Evolutionary conservation across 1,139 yeast species (phyloP), one percentile per base, ranked within the genome.

Genomic region (Candida glucosophila): DNA sequence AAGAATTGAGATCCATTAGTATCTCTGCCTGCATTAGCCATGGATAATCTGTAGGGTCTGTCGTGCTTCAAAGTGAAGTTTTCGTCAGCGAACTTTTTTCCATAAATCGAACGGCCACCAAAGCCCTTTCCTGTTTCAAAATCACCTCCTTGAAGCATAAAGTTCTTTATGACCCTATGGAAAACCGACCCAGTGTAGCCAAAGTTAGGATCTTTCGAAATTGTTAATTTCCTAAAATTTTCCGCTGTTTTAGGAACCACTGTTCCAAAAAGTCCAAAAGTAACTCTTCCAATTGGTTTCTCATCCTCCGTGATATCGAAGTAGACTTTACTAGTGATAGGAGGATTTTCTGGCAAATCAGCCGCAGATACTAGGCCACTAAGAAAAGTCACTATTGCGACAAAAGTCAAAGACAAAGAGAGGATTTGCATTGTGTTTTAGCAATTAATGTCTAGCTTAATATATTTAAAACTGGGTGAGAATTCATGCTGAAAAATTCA

Each of bases 261-360:
- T 1, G 73, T 60, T 15, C 88, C 90, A 44, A 75, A 80, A 32
- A 80, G 55, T 0, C 88, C 92, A 40, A 80, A 56, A 33, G 73
- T 71, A 35, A 80, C 58, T 30, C 74, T 65, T n/a, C 90, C 92
- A 28, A 77, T 49, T 17, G 67, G 58, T 49, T 73, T 62, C 29
- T 79, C 94, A 34, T 83, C 95, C 47, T 82, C 86, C 34, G 77
- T 69, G 37, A 90, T 66, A 47, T 90, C 97, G 43, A 90, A 85
- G 58, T 61, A 90, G 19, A 90, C 95, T 55, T 76, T 78, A 53
- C 71, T 63, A 39, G 90, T 79, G 47, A 79, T 51, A 25, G 65
- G 67, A 22, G 83, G 81, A 41, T 70, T 67, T 22, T 58, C 66
- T 3, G 65, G 45, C 29, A 55, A 40, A 5, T 46, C 58, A n/a